phyloP scores from a whole-genome alignment of 805 yeast species.

The Wickerhamomyces subpelliculosus region DNA sequence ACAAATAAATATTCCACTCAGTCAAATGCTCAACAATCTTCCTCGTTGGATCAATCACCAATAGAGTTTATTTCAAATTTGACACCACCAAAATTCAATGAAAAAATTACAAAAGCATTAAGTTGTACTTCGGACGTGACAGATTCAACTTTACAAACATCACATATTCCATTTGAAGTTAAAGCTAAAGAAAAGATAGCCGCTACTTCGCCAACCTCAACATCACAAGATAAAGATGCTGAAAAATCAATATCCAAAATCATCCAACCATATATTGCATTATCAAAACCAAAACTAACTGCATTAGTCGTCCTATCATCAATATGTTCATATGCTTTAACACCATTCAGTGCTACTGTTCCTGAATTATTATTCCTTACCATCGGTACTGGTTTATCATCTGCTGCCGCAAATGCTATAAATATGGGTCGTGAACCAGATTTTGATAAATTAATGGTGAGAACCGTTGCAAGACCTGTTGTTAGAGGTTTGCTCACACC shows the following conservation, averaged over 20 bases:
- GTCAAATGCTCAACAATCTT: neutral
- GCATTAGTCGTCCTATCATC: constrained; percentile 85
- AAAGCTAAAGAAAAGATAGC: constrained; percentile 35
- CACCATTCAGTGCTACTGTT: constrained; percentile 76
- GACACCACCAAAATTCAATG: constrained; percentile 6
- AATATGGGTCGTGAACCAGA: constrained; percentile 96
- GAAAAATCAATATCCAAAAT: constrained; percentile 26
- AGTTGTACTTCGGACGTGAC: constrained; percentile 26
- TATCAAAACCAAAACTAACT: constrained; percentile 88
- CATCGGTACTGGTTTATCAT: constrained; percentile 77
- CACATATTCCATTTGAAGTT: constrained; percentile 52
- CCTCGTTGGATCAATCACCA: constrained; percentile 26
- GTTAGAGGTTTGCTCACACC: constrained; percentile 78
- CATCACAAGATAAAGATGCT: constrained; percentile 7
- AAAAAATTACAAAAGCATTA: constrained; percentile 21
- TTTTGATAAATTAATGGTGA: constrained; percentile 77
- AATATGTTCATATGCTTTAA: constrained; percentile 87
- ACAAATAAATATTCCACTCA: neutral
- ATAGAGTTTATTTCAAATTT: constrained; percentile 31
- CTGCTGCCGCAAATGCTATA: constrained; percentile 94
- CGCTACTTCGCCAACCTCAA: too few species aligned
- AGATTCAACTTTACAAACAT: constrained; percentile 6
- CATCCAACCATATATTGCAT: constrained; percentile 61
- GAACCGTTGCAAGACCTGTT: constrained; percentile 87
- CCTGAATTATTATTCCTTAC: constrained; percentile 67